Base-by-base conservation (phyloP, 768 basidiomycete species). In the Serendipita indica region DNA sequence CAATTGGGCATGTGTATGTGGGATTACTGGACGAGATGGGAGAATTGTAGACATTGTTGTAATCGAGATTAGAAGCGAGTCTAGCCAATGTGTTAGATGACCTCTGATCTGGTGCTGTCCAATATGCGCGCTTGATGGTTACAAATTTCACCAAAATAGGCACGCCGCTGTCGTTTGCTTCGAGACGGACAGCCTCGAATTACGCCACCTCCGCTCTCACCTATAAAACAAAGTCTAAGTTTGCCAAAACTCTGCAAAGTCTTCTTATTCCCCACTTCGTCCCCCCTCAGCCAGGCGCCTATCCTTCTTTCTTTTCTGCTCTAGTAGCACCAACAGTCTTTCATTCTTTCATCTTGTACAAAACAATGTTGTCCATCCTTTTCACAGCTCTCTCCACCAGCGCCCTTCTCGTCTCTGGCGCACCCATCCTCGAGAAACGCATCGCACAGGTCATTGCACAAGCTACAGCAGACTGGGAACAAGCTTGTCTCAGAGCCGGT, bases 1-100 rank as follows among this genome's bases (percentile, higher is more conserved):
- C 87, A 89, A 39, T 72, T 75, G 1, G 84, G 79, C 13, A n/a
- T 74, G 72, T 61, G 87, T 77, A 60, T 86, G 85, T 0, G 87
- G 83, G 2, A 73, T 69, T n/a, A 80, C 69, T 3, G 79, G 80
- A 57, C 85, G 76, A 33, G 86, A 88, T 27, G 75, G 73, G n/a
- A 85, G 71, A 43, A 79, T 45, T 37, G 32, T 61, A 16, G 58
- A 33, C 59, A 60, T 60, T 27, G 35, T 18, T 18, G 18, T 39
- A 13, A 12, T 18, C 12, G 35, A 18, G 35, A 39, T 13, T 39
- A 39, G 35, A 39, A 12, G 12, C 13, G 18, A 39, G 18, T 18
- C 12, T 12, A 39, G 18, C 12, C 35, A 12, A 39, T 13, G 18
- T 13, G 12, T 39, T 18, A 39, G 18, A 18, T 13, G 35, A 18